These are phyloP conservation scores for Rhodotorula babjevae DNA, from an alignment of 768 basidiomycete species.

Conservation along the genomic window DNA sequence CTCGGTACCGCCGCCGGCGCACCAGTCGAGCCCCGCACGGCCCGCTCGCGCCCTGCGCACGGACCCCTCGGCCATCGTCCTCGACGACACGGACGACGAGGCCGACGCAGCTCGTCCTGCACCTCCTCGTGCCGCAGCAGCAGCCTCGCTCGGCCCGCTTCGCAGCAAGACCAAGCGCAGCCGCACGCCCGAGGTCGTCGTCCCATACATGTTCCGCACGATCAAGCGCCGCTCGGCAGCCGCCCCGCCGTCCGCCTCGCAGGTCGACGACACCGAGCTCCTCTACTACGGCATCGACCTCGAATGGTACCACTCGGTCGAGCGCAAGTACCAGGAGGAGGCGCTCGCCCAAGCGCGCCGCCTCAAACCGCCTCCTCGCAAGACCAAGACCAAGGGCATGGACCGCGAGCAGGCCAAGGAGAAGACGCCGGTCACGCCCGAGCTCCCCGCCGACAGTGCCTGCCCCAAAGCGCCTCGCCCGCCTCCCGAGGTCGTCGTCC, in stretches of 20 bases:
- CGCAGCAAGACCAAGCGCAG: background rate
- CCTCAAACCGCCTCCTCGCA: slow-evolving; percentile 15
- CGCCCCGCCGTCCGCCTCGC: background rate
- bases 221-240: background rate
- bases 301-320: slow-evolving; percentile 63
- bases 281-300: slow-evolving; percentile 66
- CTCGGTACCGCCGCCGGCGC: background rate
- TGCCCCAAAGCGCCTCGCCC: background rate
- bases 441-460: background rate
- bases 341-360: slow-evolving; percentile 55
- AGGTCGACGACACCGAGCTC: slow-evolving; percentile 53
- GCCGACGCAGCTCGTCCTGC: background rate
- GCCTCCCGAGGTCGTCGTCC: slow-evolving; percentile 47
- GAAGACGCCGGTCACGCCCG: background rate
- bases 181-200: slow-evolving; percentile 1
- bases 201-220: slow-evolving; percentile 42
- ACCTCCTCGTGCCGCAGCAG: background rate
- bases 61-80: slow-evolving; percentile 7
- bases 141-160: background rate
- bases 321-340: slow-evolving; percentile 65
- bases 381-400: background rate
- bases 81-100: slow-evolving; percentile 14
- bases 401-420: background rate
- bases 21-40: background rate
- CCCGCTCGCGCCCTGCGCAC: background rate